Conservation (phyloP, 805 yeast genomes). For the Teunomyces gatunensis region DNA sequence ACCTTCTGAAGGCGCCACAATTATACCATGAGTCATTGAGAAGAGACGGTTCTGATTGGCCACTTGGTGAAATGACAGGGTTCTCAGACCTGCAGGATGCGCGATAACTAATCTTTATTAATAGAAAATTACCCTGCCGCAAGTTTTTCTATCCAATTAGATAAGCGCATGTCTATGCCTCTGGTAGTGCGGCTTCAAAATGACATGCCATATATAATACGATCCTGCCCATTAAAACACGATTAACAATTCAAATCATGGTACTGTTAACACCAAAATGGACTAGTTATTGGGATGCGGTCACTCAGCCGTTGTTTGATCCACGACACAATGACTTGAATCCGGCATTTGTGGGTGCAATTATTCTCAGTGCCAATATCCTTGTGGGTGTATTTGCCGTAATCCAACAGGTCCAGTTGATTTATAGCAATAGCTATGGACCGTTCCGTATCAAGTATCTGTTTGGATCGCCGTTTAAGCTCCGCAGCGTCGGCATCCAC, state of each 20-base stretch:
- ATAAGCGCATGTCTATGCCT: neutral
- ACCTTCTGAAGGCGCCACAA: no score
- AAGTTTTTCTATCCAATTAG: neutral
- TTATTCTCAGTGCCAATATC: neutral
- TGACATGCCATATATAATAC: no score
- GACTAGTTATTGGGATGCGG: conserved; percentile 8
- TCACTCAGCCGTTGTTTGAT: conserved; percentile 14
- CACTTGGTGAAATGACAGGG: no score
- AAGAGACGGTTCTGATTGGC: neutral
- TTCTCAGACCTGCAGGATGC: no score
- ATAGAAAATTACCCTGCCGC: no score
- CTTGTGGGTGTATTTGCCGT: conserved; percentile 3
- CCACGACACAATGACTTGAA: conserved; percentile 15
- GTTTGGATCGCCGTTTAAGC: conserved; percentile 17
- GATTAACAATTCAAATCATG: no score
- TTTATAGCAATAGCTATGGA: conserved; percentile 16
- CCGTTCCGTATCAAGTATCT: conserved; percentile 20
- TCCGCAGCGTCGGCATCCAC: conserved; percentile 7
- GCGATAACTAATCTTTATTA: no score
- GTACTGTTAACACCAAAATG: neutral
- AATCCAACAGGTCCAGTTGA: conserved; percentile 4
- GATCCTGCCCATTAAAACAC: neutral
- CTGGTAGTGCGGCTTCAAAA: neutral
- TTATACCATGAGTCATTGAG: neutral
- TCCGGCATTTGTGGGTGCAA: conserved; percentile 16